These are phyloP conservation scores for Forsythia viridissima DNA, from an alignment of 257 asterid species.

Conservation along the genomic window DNA sequence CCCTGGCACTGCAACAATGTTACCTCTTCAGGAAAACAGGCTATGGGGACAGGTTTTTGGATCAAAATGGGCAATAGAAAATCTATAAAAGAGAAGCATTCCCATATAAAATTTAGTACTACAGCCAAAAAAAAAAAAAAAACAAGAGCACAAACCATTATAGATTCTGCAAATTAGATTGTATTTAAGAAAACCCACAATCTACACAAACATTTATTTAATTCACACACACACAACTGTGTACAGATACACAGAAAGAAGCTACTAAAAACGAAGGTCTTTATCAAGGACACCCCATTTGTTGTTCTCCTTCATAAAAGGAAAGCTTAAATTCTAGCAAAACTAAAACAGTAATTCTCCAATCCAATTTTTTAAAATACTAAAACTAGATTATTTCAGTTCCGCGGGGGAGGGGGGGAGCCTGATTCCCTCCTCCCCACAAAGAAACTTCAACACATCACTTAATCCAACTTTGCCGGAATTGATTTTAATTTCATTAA, in stretches of 20 bases:
- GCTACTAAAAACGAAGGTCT: not conserved
- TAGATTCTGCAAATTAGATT: not conserved
- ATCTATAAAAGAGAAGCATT: not conserved
- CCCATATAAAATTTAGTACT: not conserved
- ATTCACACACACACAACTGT: not conserved
- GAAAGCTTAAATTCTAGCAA: not conserved
- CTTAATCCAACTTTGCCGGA: not conserved
- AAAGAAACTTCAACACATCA: not conserved
- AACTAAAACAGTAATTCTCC: not conserved
- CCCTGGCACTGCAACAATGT: conserved; percentile 58
- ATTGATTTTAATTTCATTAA: not conserved
- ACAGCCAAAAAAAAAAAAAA: not conserved
- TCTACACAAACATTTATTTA: not conserved
- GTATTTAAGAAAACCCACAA: not conserved
- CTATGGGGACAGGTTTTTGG: not conserved
- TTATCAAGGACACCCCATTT: not conserved
- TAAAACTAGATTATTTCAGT: not conserved
- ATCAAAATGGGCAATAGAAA: not conserved
- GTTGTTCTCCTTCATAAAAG: not conserved
- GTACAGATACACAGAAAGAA: not conserved
- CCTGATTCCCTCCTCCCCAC: not conserved
- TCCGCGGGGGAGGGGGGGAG: too few relatives aligned
- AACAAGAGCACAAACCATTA: not conserved
- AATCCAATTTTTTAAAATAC: not conserved
- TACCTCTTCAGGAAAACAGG: not conserved